Conservation (phyloP, 257 asterid species). For the Penstemon barbatus region DNA sequence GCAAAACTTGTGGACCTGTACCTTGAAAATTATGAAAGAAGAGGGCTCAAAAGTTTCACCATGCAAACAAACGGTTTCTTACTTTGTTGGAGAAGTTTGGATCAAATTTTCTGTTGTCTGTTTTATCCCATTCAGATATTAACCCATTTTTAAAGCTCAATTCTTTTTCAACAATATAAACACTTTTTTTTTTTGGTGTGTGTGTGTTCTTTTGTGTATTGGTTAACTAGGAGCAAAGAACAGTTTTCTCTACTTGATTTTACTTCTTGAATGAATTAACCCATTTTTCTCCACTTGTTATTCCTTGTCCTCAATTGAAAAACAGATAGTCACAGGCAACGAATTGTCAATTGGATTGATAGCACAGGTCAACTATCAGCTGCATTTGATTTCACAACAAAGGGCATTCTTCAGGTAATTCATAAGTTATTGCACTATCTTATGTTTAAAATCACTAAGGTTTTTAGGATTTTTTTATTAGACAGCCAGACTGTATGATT, state of each 20-base stretch:
- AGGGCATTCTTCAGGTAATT: slow-evolving; percentile 91
- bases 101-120: neutral
- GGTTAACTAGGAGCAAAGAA: neutral
- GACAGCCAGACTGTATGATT: slow-evolving; percentile 5
- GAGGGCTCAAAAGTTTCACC: neutral
- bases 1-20: neutral
- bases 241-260: slow-evolving; percentile 1
- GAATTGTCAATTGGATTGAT: slow-evolving; percentile 89
- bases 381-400: slow-evolving; percentile 97
- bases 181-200: neutral
- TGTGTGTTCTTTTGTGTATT: neutral
- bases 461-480: neutral
- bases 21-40: neutral
- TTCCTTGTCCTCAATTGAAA: slow-evolving; percentile 15
- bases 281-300: neutral
- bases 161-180: neutral
- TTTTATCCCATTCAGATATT: neutral
- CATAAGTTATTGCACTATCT: neutral
- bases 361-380: slow-evolving; percentile 76
- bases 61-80: neutral
- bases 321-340: slow-evolving; percentile 92
- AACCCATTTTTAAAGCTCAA: neutral
- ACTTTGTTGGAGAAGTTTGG: neutral
- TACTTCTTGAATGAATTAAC: neutral
- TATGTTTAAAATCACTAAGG: neutral